Evolutionary conservation across 108 stramenopile genomes (phyloP).

Genomic region (Stephanodiscus triporus): DNA sequence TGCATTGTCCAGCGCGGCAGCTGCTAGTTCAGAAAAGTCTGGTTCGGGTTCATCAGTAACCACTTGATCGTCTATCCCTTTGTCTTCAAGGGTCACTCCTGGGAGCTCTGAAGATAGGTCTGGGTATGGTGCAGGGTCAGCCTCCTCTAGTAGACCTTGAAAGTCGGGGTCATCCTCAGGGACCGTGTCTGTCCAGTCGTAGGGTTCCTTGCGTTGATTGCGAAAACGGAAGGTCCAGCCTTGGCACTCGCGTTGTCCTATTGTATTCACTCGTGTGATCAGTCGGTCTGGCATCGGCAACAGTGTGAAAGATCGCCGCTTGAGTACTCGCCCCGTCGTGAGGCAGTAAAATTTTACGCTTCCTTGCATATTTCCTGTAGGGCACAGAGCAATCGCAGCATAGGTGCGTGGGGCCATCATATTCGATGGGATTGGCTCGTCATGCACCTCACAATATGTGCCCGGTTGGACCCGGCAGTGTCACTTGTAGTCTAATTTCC

Average conservation of each 20-base stretch:
- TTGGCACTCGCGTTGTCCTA: background rate
- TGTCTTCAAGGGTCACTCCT: background rate
- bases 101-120: constrained; percentile 10
- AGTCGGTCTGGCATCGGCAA: background rate
- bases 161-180: too few species aligned
- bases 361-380: background rate
- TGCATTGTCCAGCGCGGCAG: too few species aligned
- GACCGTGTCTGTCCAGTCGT: too few species aligned
- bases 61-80: background rate
- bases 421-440: too few species aligned
- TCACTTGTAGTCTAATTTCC: too few species aligned
- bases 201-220: background rate
- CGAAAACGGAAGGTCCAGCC: background rate
- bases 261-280: background rate
- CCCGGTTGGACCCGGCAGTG: too few species aligned
- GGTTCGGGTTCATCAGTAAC: background rate
- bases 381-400: background rate
- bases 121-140: background rate
- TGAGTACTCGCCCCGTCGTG: background rate
- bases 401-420: background rate
- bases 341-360: too few species aligned
- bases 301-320: background rate
- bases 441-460: constrained; percentile 3
- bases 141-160: background rate
- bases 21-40: background rate